Base-by-base conservation (phyloP, 1,284 basidiomycete species). In the Rhodotorula sp. region DNA sequence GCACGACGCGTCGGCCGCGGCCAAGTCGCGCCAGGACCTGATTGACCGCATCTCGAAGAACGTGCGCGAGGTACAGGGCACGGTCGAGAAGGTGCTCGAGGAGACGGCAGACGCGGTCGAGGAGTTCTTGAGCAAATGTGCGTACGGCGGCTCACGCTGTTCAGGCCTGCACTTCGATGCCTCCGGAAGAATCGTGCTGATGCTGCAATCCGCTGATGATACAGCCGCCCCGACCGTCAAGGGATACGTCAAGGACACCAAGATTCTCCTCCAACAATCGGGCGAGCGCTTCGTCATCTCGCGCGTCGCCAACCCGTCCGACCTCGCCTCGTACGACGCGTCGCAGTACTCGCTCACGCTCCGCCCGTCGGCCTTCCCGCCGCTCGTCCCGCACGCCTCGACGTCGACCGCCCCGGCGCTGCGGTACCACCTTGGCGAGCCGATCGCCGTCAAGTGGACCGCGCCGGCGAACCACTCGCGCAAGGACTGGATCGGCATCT, bases 401-500 rank as follows among this genome's bases (percentile, higher is more conserved):
- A 82, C 81, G 14, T 78, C 79, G 7, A 53, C 72, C 84, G 86
- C 81, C 82, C 71, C 77, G 3, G 76, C 80, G 3, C 49, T 72
- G 10, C 86, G 87, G 13, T 98, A 91, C 86, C 91, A 93, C 80
- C 87, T 98, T 57, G 96, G 96, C 48, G 92, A 98, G 81, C 89
- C 91, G 10, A 94, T 99, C 77, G 85, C 82, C 8, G 86, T 98
- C 49, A 86, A 87, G 56, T 99, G 95, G 95, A 88, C 88, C 64
- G 95, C 92, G 1, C 93, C 96, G 0, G 82, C 85, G 48, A 87
- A 89, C 69, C 96, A 98, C 80, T 96, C 93, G 21, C 86, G 92
- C n/a, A 88, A 90, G 77, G 96, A 99, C 81, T 99, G 96, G 97
- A 91, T 99, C 77, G 97, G 95, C 17, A 87, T 99, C 55, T 77